Conservation (phyloP, 2,329 filamentous ascomycete genomes). For the Ophiostoma quercus region DNA sequence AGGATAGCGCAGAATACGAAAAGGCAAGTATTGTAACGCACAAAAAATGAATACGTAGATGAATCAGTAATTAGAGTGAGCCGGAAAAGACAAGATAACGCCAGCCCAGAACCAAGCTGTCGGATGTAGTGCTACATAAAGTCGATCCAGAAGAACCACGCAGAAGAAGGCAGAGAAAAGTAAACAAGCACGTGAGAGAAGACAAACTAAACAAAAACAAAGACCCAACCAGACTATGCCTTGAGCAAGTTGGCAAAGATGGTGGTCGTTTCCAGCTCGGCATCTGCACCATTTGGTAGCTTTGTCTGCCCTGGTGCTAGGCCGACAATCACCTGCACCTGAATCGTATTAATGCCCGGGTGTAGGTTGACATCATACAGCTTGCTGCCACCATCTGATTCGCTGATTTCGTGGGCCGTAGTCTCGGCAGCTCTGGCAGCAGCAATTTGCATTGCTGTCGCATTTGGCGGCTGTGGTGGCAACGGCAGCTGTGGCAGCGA, state of each 20-base stretch:
- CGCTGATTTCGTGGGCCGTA: conserved; percentile 1
- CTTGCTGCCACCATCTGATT: conserved; percentile 44
- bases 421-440: conserved; percentile 38
- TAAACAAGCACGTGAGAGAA: neutral
- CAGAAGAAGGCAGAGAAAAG: neutral
- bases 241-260: conserved; percentile 67
- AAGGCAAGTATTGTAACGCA: neutral
- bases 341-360: conserved; percentile 69
- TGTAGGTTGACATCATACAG: conserved; percentile 69
- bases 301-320: conserved; percentile 54
- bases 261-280: conserved; percentile 73
- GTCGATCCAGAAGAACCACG: neutral
- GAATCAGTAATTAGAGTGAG: neutral
- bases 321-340: conserved; percentile 71
- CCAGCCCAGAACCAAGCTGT: neutral
- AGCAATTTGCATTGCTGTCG: conserved; percentile 43
- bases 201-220: neutral
- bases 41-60: neutral
- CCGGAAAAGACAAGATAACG: neutral
- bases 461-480: conserved; percentile 48
- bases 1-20: neutral
- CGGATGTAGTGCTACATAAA: conserved; percentile 1
- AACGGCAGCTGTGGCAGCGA: conserved; percentile 53
- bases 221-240: conserved; percentile 24
- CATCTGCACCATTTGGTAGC: conserved; percentile 53